phyloP scores from a whole-genome alignment of 176 grass and related monocot species.

The Musa schizocarpa region DNA sequence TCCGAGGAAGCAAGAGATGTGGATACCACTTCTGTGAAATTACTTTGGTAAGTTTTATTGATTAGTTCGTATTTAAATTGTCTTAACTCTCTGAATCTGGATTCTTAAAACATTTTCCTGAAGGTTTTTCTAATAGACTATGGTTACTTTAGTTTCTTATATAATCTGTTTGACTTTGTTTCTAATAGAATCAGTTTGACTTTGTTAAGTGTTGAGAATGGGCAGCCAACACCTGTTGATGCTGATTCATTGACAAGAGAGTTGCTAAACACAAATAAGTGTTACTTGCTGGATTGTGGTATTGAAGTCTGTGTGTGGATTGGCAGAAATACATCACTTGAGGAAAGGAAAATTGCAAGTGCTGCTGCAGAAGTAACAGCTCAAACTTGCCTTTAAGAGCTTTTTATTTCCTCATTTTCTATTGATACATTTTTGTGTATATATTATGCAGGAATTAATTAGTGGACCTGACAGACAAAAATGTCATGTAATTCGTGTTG shows the following conservation, averaged over 20 bases:
- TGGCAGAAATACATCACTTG: constrained; percentile 59
- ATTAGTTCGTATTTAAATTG: neutral
- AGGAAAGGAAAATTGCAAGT: constrained; percentile 55
- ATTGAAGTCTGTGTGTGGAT: constrained; percentile 73
- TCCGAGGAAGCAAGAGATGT: neutral
- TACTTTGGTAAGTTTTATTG: constrained; percentile 1
- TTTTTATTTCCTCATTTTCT: constrained; percentile 2
- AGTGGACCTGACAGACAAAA: constrained; percentile 26
- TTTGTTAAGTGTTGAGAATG: constrained; percentile 64
- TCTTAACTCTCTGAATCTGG: neutral
- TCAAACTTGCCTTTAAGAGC: neutral
- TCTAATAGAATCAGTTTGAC: neutral
- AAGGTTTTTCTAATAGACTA: neutral
- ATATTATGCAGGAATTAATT: constrained; percentile 57
- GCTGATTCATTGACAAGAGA: constrained; percentile 39
- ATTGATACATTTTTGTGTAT: constrained; percentile 35
- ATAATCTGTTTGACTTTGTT: neutral
- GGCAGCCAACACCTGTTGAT: constrained; percentile 39
- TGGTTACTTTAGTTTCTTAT: neutral
- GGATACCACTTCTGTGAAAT: constrained; percentile 7
- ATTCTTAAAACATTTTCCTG: neutral
- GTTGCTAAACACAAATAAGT: constrained; percentile 63
- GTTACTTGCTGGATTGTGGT: constrained; percentile 65
- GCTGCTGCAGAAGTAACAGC: constrained; percentile 56
- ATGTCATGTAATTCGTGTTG: constrained; percentile 36